phyloP scores from a whole-genome alignment of 192 early-diverging fungal genomes.

The Podila clonocystis region DNA sequence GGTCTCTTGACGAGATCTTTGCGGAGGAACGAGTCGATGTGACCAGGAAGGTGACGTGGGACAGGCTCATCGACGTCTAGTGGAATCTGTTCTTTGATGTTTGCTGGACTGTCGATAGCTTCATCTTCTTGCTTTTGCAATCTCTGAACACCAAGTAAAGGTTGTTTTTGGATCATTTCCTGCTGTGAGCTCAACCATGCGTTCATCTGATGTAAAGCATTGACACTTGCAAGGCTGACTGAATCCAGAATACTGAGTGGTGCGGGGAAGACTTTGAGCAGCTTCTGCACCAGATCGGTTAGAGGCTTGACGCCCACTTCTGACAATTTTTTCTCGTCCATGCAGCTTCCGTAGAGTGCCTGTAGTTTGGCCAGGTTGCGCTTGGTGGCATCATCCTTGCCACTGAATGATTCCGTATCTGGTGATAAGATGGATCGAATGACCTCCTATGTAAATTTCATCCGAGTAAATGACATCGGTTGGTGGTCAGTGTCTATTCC shows the following conservation, averaged over 20 bases:
- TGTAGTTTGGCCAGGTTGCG: slow-evolving; percentile 67
- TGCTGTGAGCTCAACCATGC: not conserved
- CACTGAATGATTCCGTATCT: slow-evolving; percentile 15
- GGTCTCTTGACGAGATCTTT: not conserved
- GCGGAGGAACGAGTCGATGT: not conserved
- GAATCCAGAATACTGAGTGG: slow-evolving; percentile 20
- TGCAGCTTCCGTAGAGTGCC: slow-evolving; percentile 64
- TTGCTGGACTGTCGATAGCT: not conserved
- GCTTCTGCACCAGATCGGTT: slow-evolving; percentile 34
- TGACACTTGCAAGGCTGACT: not conserved
- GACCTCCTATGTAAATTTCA: slow-evolving; percentile 31
- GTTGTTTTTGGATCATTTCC: not conserved
- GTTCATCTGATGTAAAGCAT: not conserved
- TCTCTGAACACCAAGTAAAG: not conserved
- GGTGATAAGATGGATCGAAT: slow-evolving; percentile 62
- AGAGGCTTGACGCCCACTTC: slow-evolving; percentile 54
- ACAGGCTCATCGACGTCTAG: not conserved
- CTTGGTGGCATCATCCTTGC: slow-evolving; percentile 54
- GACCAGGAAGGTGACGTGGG: not conserved
- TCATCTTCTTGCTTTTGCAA: not conserved
- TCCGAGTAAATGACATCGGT: not conserved
- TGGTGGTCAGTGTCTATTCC: not conserved
- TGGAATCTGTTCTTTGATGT: not conserved
- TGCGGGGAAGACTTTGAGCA: slow-evolving; percentile 50
- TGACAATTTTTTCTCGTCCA: slow-evolving; percentile 54